A percentile compares a stretch with the other conserved stretches of the same genome.
These are phyloP conservation scores for Saccharomycopsis babjevae DNA, from an alignment of 805 yeast species.

Conservation along the genomic window DNA sequence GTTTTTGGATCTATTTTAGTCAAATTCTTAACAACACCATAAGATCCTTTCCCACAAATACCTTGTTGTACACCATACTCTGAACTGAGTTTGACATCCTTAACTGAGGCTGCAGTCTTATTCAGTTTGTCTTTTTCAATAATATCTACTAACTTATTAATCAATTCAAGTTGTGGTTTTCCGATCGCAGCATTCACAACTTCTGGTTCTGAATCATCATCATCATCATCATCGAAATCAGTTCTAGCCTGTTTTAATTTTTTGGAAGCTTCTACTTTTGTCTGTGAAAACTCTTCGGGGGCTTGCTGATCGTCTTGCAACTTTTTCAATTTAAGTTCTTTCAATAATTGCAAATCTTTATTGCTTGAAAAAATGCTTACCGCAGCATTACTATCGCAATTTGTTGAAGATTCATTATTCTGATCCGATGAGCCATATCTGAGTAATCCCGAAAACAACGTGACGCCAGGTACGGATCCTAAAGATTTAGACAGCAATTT, in stretches of 20 bases:
- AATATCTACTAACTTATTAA: conserved; percentile 36
- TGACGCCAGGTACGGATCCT: conserved; percentile 14
- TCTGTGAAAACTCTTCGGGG: neutral
- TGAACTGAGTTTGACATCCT: conserved; percentile 25
- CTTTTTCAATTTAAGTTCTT: conserved; percentile 9
- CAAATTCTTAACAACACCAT: conserved; percentile 80
- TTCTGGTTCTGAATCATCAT: conserved; percentile 28
- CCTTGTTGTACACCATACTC: conserved; percentile 46
- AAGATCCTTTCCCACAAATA: conserved; percentile 72
- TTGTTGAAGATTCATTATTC: neutral
- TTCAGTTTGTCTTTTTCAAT: conserved; percentile 28
- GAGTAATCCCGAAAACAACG: conserved; percentile 10
- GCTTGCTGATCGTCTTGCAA: neutral
- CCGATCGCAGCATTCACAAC: conserved; percentile 35
- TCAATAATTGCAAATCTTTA: conserved; percentile 6
- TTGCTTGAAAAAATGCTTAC: conserved; percentile 9
- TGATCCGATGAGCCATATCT: neutral
- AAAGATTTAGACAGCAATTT: conserved; percentile 8
- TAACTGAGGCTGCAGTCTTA: conserved; percentile 3
- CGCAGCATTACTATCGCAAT: neutral
- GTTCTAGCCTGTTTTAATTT: neutral
- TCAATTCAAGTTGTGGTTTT: conserved; percentile 36
- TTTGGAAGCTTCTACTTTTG: neutral
- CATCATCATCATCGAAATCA: neutral
- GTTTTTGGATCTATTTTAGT: conserved; percentile 32